A percentile compares a stretch with the other conserved stretches of the same genome.
These are phyloP conservation scores for Dryas integrifolia DNA, from an alignment of 331 rosid species.

Conservation along the genomic window DNA sequence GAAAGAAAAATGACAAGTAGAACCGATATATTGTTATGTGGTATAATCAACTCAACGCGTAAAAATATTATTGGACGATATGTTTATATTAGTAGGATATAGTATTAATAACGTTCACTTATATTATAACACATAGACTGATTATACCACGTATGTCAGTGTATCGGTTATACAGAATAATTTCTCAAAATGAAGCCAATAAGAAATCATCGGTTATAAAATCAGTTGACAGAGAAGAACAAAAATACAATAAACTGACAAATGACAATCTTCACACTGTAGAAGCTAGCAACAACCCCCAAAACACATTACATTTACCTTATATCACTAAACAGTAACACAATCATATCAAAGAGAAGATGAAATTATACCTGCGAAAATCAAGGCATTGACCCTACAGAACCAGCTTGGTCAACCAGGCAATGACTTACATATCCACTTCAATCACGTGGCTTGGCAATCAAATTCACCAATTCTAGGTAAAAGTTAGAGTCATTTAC, in stretches of 20 bases:
- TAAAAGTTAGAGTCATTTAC: constrained; percentile 61
- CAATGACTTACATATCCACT: constrained; percentile 46
- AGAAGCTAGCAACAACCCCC: not conserved
- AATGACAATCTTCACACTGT: not conserved
- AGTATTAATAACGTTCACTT: no score
- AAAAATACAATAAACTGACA: not conserved
- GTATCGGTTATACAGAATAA: no score
- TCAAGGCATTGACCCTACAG: constrained; percentile 38
- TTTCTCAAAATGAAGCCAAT: not conserved
- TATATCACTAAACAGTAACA: not conserved
- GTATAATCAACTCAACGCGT: no score
- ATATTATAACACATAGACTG: no score
- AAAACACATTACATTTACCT: not conserved
- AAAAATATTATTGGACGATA: no score
- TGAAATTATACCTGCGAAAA: constrained; percentile 7
- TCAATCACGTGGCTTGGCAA: constrained; percentile 59
- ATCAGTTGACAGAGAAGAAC: not conserved
- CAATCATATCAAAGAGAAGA: not conserved
- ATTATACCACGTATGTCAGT: no score
- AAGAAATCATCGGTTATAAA: not conserved
- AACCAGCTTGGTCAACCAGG: constrained; percentile 55
- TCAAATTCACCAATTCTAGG: constrained; percentile 75
- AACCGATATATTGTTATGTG: no score
- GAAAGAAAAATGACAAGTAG: no score
- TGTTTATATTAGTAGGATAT: no score